Percentiles rank a stretch among this genome's conserved stretches.
These are phyloP conservation scores for Tulasnella sp. DNA, from an alignment of 768 basidiomycete species.

Conservation along the genomic window DNA sequence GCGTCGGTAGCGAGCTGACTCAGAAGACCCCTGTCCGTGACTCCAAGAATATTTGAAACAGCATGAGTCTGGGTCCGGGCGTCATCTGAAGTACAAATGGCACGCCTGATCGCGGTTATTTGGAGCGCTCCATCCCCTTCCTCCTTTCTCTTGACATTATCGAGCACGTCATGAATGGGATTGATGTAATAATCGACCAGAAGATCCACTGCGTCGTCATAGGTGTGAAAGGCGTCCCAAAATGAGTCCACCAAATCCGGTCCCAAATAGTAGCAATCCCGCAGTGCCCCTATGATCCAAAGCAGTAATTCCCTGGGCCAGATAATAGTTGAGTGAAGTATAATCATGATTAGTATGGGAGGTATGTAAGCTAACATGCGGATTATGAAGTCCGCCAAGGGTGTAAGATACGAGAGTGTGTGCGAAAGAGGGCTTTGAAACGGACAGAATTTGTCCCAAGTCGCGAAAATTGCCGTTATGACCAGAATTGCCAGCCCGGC, in stretches of 20 bases:
- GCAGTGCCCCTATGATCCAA: too few relatives aligned
- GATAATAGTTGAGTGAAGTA: too few relatives aligned
- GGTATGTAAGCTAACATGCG: neutral
- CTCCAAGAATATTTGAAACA: neutral
- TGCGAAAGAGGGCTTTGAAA: neutral
- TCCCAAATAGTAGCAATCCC: too few relatives aligned
- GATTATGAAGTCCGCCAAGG: too few relatives aligned
- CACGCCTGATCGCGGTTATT: neutral
- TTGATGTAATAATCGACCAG: too few relatives aligned
- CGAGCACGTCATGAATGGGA: neutral
- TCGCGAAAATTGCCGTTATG: neutral
- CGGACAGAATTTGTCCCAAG: neutral
- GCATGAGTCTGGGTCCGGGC: neutral
- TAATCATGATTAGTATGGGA: neutral
- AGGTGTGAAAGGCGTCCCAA: too few relatives aligned
- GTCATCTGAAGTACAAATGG: neutral
- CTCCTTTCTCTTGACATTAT: neutral
- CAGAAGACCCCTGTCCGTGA: neutral
- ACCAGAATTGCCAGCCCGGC: neutral
- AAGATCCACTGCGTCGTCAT: too few relatives aligned
- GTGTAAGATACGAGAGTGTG: too few relatives aligned
- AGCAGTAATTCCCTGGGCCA: too few relatives aligned
- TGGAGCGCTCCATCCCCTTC: neutral
- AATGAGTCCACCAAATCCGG: too few relatives aligned
- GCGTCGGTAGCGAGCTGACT: neutral